Conservation (phyloP, 2,329 filamentous ascomycete species). For the Nectriaceae sp. region DNA sequence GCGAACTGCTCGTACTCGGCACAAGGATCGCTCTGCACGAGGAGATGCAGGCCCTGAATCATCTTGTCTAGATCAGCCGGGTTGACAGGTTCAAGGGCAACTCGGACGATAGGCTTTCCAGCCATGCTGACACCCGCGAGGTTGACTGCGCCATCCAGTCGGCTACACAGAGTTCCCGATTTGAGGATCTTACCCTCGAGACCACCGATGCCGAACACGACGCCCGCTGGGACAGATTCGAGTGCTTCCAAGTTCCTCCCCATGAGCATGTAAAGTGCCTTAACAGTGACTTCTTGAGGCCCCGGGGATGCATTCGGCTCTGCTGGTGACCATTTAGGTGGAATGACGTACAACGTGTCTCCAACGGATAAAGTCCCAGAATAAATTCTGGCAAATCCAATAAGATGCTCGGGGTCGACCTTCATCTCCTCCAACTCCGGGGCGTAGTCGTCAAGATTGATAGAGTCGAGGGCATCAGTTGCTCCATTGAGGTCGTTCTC, state of each 20-base stretch:
- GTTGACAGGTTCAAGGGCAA: constrained; percentile 91
- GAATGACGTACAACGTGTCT: constrained; percentile 86
- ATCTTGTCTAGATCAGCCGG: constrained; percentile 92
- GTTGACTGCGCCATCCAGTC: constrained; percentile 83
- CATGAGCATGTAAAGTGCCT: constrained; percentile 93
- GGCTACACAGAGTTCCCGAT: constrained; percentile 89
- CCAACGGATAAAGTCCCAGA: constrained; percentile 88
- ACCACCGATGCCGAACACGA: constrained; percentile 92
- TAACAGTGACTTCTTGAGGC: constrained; percentile 82
- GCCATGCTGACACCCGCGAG: constrained; percentile 80
- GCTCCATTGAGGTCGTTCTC: constrained; percentile 56
- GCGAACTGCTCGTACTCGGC: constrained; percentile 92
- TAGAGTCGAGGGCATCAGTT: constrained; percentile 60
- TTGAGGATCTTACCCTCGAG: constrained; percentile 94
- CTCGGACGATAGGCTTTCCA: constrained; percentile 89
- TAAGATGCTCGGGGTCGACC: constrained; percentile 80
- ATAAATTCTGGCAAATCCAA: constrained; percentile 93
- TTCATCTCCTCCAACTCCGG: constrained; percentile 56
- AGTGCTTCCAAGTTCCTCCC: constrained; percentile 84
- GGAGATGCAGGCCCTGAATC: constrained; percentile 81
- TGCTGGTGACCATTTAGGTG: constrained; percentile 89
- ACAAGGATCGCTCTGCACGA: constrained; percentile 94
- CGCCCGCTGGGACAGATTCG: constrained; percentile 83
- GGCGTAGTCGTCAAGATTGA: constrained; percentile 57
- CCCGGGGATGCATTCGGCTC: constrained; percentile 70